Evolutionary conservation across 1,284 basidiomycete species (phyloP).

Genomic region (Papiliotrema laurentii): DNA sequence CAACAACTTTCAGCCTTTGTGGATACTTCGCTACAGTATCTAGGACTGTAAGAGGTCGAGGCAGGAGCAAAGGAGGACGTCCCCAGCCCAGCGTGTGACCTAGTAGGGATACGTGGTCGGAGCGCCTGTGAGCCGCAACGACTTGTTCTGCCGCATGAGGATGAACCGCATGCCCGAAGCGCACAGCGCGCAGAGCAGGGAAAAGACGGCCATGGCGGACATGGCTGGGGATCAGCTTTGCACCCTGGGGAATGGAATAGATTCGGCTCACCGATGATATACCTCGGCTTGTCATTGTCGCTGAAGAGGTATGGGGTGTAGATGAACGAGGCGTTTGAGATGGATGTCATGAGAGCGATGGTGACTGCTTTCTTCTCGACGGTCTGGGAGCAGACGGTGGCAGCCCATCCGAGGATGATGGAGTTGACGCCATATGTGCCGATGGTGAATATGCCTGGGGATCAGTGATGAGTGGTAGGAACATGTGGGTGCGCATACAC

Average conservation of each 20-base stretch:
- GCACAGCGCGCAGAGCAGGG: constrained; percentile 8
- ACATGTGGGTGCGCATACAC: constrained; percentile 18
- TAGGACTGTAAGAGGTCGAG: no score
- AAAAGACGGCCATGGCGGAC: constrained; percentile 19
- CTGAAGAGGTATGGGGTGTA: constrained; percentile 33
- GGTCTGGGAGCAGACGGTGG: constrained; percentile 31
- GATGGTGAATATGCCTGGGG: constrained; percentile 20
- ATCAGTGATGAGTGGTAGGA: no score
- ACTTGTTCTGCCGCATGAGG: constrained; percentile 16
- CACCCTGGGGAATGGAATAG: neutral
- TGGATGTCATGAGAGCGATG: constrained; percentile 24
- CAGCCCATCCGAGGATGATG: constrained; percentile 35
- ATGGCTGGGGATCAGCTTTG: neutral
- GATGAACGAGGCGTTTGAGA: constrained; percentile 29
- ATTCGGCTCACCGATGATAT: constrained; percentile 11
- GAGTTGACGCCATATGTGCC: constrained; percentile 34
- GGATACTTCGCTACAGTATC: no score
- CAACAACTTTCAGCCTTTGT: no score
- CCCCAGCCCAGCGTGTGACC: no score
- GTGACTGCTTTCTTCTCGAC: constrained; percentile 34
- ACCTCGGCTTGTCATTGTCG: constrained; percentile 18
- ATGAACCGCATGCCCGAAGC: constrained; percentile 16
- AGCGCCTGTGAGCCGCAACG: neutral
- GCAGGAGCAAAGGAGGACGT: no score
- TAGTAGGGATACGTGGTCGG: neutral